Percentiles rank a stretch among this genome's conserved stretches.
phyloP scores from a whole-genome alignment of 2,329 filamentous ascomycete genomes.

The Claviceps cyperi region DNA sequence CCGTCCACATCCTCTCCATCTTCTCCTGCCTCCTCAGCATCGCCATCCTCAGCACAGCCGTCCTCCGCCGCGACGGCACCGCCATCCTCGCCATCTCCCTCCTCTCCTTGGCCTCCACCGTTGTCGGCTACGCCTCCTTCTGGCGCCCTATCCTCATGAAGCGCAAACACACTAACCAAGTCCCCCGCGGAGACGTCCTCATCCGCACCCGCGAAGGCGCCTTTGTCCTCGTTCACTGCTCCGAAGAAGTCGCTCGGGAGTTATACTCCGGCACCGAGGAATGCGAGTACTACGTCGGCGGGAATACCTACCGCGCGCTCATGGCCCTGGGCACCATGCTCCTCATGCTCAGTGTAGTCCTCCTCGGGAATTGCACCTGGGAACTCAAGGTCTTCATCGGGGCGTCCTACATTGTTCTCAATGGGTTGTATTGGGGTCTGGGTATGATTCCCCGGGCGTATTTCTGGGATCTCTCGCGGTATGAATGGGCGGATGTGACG shows the following conservation, averaged over 20 bases:
- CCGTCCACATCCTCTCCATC: constrained; percentile 37
- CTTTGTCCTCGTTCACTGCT: constrained; percentile 42
- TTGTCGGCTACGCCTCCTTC: constrained; percentile 41
- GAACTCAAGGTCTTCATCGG: constrained; percentile 45
- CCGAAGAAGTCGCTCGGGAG: constrained; percentile 46
- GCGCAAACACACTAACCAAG: constrained; percentile 30
- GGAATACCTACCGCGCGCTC: constrained; percentile 32
- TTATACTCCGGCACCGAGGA: constrained; percentile 47
- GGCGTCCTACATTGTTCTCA: constrained; percentile 41
- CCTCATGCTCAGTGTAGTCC: constrained; percentile 46
- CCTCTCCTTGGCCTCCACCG: constrained; percentile 36
- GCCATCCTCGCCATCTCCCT: constrained; percentile 30
- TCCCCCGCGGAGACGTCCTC: constrained; percentile 44
- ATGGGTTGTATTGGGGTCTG: constrained; percentile 43
- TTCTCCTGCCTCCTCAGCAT: constrained; percentile 35
- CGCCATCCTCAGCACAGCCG: constrained; percentile 30
- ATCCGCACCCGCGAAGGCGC: constrained; percentile 46
- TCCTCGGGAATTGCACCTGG: constrained; percentile 49
- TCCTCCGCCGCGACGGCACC: constrained; percentile 21
- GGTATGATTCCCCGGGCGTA: constrained; percentile 31
- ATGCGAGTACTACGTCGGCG: constrained; percentile 38
- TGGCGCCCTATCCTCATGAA: constrained; percentile 42
- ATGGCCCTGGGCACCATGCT: constrained; percentile 44
- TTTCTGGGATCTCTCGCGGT: constrained; percentile 45
- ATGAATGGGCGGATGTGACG: constrained; percentile 27